Base-by-base conservation (phyloP, 1,139 yeast species). In the Hyphopichia buzzinii region DNA sequence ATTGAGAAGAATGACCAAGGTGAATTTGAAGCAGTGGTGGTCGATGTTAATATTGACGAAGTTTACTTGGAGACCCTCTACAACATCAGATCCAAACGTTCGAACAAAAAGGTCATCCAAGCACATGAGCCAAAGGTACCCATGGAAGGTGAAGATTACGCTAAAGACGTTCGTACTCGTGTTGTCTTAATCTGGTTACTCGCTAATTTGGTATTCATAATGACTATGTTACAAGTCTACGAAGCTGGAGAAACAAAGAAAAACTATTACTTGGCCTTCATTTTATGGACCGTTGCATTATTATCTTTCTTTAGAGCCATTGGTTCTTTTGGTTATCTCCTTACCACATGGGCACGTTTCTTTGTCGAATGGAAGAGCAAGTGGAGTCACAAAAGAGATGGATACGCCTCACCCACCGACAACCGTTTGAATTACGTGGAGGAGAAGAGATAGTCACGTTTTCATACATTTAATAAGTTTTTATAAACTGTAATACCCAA, bases 161-260 rank as follows among this genome's bases (percentile, higher is more conserved):
- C 94, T 52, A 81, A 95, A 54, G 96, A 89, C 57, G 87, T 92
- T 22, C 79, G 98, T 65, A 87, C 97, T 1, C 77, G 92, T 45
- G 96, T 92, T 31, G 97, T 92, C n/a, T 75, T 90, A 52, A 64
- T 80, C 7, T 92, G 98, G 98, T 75, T 92, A 76, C 69, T 89
- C 36, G 68, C 85, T 23, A 92, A 92, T 57, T 68, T 86, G 50
- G 60, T 92, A 17, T 71, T 92, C 48, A 82, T 87, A 27, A 81
- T 90, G 89, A 79, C 94, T 10, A 84, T 92, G 67, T 76, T 89
- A 11, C 95, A 90, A 59, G 83, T 88, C 12, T 89, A 82, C 54
- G 65, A 72, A 15, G 78, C 89, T 3, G 81, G 81, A 31, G 76
- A 77, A 35, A 72, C 80, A 16, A 55, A 51, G 15, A 50, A 52